A percentile compares a stretch with the other conserved stretches of the same genome.
Conservation (phyloP, 2,329 filamentous ascomycete species). For the Fusarium annulatum region DNA sequence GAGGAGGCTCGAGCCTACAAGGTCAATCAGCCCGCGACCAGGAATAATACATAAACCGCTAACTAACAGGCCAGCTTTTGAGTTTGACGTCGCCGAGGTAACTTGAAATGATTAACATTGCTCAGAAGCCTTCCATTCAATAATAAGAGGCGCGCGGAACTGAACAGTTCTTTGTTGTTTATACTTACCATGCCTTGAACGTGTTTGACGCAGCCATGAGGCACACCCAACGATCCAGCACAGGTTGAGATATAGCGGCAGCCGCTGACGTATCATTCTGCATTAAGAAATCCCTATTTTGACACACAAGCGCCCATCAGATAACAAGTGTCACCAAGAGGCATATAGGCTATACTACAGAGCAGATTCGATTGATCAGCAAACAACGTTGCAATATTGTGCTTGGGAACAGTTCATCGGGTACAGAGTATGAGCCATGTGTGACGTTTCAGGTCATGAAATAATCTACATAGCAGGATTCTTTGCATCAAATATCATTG, state of each 20-base stretch:
- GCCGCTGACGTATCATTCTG: conserved; percentile 32
- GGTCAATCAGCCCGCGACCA: not conserved
- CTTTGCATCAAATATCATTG: conserved; percentile 4
- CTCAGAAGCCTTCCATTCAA: not conserved
- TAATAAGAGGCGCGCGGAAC: not conserved
- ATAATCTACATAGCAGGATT: not conserved
- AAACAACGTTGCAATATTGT: not conserved
- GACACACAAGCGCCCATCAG: not conserved
- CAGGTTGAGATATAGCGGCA: conserved; percentile 8
- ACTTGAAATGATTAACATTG: not conserved
- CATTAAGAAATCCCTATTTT: conserved; percentile 1
- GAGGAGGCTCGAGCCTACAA: not conserved
- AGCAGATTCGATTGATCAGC: not conserved
- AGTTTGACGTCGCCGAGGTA: not conserved
- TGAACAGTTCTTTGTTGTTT: not conserved
- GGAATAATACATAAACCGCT: not conserved
- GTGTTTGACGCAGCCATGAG: not conserved
- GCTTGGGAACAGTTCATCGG: not conserved
- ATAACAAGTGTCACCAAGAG: not conserved
- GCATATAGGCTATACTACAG: not conserved
- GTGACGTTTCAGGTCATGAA: not conserved
- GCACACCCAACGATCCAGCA: conserved; percentile 14
- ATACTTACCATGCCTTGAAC: not conserved
- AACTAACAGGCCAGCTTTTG: not conserved
- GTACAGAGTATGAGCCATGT: not conserved